Evolutionary conservation across 1,139 yeast genomes (phyloP), one percentile per base, ranked within the genome.

Genomic region (Nakaseomyces sp.): DNA sequence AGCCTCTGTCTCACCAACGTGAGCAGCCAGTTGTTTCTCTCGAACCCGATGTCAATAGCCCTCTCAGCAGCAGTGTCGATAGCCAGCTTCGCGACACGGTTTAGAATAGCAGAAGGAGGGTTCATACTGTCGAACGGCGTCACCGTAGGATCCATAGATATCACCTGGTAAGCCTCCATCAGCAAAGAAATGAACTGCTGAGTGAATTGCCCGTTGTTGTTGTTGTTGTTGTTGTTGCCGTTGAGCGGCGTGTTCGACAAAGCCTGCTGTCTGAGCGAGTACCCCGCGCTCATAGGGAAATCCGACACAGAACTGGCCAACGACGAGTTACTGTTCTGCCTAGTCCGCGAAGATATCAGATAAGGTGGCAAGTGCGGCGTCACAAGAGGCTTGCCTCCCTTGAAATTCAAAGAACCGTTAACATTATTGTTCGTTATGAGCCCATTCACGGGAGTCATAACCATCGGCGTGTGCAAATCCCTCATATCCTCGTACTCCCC

Each of bases 41-140:
- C 61, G 32, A 50, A 44, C 4, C 61, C 64, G 8, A 57, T 48
- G 13, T 60, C 61, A 5, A 60, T 45, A 8, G 49, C 52, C 18
- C 42, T 45, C 6, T 25, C 38, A 18, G 47, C 51, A 1, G 64
- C 55, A 38, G 46, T 51, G 28, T 55, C 54, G 5, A 61, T 49
- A 2, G 66, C 54, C 6, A 55, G 41, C 45, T 57, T 58, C 2
- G 64, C 61, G 1, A 58, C 59, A 33, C 52, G 53, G 37, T 58
- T 57, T n/a, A 62, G 46, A 7, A 63, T 58, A 4, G 64, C 65
- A 3, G 61, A 56, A 1, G 67, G 66, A 8, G 67, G 67, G 43
- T 60, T 60, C 16, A 43, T 42, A 20, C 51, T 50, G 41, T 63
- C 67, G 40, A 62, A 63, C 2, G 67, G 67, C 3, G 67, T 62